A percentile compares a stretch with the other conserved stretches of the same genome.
Conservation (phyloP, 2,329 filamentous ascomycete genomes). For the Diaporthe longicolla region DNA sequence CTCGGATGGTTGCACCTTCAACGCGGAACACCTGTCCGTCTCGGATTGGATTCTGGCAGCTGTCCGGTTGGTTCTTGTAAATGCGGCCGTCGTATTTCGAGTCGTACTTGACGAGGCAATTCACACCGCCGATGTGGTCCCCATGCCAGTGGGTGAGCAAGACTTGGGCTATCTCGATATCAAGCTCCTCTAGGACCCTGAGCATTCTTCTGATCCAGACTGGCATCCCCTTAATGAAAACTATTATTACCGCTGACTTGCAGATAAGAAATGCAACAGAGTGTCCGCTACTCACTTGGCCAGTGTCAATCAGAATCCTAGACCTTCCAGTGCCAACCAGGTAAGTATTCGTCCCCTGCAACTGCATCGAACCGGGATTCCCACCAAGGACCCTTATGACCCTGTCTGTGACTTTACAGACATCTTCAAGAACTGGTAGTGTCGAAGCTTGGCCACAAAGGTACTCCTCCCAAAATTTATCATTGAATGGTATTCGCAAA, state of each 20-base stretch:
- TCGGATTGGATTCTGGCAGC: background rate
- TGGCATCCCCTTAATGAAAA: background rate
- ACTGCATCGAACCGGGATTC: constrained; percentile 8
- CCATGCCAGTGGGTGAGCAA: constrained; percentile 10
- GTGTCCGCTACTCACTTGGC: background rate
- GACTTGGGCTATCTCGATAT: background rate
- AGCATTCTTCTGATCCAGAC: background rate
- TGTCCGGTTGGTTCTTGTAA: background rate
- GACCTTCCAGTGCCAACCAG: constrained; percentile 7
- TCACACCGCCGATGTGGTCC: background rate
- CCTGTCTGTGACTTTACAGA: constrained; percentile 1
- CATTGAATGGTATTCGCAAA: background rate
- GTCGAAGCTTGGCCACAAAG: background rate
- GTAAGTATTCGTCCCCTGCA: constrained; percentile 19
- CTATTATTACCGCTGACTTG: background rate
- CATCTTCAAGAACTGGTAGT: background rate
- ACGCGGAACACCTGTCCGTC: constrained; percentile 4
- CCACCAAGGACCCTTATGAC: background rate
- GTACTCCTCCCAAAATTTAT: background rate
- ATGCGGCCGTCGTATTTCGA: background rate
- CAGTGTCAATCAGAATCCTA: constrained; percentile 14
- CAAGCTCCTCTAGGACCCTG: background rate
- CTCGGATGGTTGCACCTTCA: background rate
- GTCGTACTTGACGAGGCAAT: background rate
- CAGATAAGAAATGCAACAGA: background rate